Base-by-base conservation (phyloP, 2,329 filamentous ascomycete species). In the Alternaria brassicae region DNA sequence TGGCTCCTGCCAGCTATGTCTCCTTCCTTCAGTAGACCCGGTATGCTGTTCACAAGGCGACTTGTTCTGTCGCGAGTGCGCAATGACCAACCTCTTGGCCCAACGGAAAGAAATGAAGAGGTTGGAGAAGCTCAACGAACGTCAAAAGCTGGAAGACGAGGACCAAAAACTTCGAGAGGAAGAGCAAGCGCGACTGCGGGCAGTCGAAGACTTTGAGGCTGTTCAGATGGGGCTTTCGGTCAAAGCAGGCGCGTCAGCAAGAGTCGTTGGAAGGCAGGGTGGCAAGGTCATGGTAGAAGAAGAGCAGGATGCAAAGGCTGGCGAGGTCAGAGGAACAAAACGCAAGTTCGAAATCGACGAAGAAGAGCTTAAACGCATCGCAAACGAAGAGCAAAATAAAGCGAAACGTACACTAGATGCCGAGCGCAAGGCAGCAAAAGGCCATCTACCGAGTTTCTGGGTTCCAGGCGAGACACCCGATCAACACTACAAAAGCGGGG, bases 11-110 rank as follows among this genome's bases (percentile, higher is more conserved):
- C 87, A 89, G 53, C 84, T 99, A 27, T 99, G 94, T 73, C 88
- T 98, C 15, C 87, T 93, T 60, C 86, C 89, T 7, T 91, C 93
- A 19, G 86, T 89, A 28, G 87, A 92, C 45, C 93, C 95, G 0
- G 92, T 97, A 34, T 88, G 92, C 21, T 98, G 94, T 78, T 82
- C 79, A 2, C 62, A 65, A 12, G 94, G 94, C 61, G 93, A 98
- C 77, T 84, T 99, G 13, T 98, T 98, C 81, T 99, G 94, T 78
- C 89, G 92, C 68, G 95, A 98, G 81, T 99, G 94, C 80, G 93
- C 93, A 8, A 86, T 98, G 53, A 89, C 84, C 67, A 97, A 98
- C 71, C 88, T 99, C n/a, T 84, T 98, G 1, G 86, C 92, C 1
- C 94, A 99, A 78, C 89, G 92, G 68, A 91, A 93, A 80, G 95